A percentile compares a stretch with the other conserved stretches of the same genome.
phyloP scores from a whole-genome alignment of 2,329 filamentous ascomycete genomes.

The Plectosphaerella plurivora region DNA sequence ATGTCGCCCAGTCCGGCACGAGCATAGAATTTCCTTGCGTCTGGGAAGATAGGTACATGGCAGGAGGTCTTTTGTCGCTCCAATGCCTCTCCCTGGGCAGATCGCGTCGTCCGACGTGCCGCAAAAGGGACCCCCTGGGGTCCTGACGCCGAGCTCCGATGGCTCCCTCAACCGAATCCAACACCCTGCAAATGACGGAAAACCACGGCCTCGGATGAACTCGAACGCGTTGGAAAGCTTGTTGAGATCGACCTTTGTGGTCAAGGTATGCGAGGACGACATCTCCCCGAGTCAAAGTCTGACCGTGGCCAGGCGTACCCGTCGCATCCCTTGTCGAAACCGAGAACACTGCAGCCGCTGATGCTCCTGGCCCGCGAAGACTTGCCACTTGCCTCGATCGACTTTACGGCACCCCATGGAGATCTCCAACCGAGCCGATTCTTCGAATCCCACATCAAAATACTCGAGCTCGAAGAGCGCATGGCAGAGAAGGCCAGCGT shows the following conservation, averaged over 20 bases:
- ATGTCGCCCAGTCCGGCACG: not conserved
- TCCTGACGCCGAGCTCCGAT: conserved; percentile 35
- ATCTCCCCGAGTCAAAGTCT: conserved; percentile 7
- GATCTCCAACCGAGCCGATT: conserved; percentile 48
- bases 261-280: conserved; percentile 37
- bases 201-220: conserved; percentile 30
- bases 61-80: too few relatives aligned
- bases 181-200: conserved; percentile 19
- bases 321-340: conserved; percentile 44
- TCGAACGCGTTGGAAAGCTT: conserved; percentile 44
- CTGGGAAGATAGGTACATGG: not conserved
- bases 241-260: conserved; percentile 44
- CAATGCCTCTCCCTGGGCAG: conserved; percentile 8
- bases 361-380: conserved; percentile 59
- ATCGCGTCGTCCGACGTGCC: conserved; percentile 38
- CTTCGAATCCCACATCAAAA: conserved; percentile 58
- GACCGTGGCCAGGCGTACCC: conserved; percentile 46
- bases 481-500: conserved; percentile 49
- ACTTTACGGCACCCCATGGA: conserved; percentile 45
- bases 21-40: not conserved
- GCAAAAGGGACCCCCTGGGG: conserved; percentile 35
- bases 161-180: conserved; percentile 29
- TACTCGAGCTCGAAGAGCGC: conserved; percentile 60
- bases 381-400: conserved; percentile 57
- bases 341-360: conserved; percentile 53